Evolutionary conservation across 768 basidiomycete species (phyloP).

Genomic region (Tulasnella sp.): DNA sequence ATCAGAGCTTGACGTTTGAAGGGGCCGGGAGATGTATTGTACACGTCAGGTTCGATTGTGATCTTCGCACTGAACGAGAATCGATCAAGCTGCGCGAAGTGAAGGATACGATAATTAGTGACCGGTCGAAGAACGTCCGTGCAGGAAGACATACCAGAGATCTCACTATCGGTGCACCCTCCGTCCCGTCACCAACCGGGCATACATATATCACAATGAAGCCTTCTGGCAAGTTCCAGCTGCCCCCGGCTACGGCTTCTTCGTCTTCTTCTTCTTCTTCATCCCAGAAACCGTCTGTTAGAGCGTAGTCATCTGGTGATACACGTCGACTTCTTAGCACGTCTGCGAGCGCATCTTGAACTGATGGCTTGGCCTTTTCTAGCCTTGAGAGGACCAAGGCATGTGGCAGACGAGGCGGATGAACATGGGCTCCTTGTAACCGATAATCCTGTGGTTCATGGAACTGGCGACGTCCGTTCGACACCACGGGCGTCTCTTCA

Average conservation of each 20-base stretch:
- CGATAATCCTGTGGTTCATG: background rate
- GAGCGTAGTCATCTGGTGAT: constrained; percentile 9
- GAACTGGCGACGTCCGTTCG: background rate
- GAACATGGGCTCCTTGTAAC: background rate
- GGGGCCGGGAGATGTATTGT: constrained; percentile 27
- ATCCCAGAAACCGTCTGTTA: background rate
- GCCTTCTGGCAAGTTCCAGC: constrained; percentile 63
- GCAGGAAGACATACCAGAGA: constrained; percentile 57
- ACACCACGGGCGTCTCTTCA: constrained; percentile 15
- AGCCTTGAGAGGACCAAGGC: constrained; percentile 27
- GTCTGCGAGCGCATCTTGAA: constrained; percentile 24
- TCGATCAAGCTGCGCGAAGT: constrained; percentile 44
- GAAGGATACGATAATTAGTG: too few species aligned
- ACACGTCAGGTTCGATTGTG: constrained; percentile 17
- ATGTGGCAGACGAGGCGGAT: constrained; percentile 20
- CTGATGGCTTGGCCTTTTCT: constrained; percentile 26
- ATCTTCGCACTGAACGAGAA: constrained; percentile 62
- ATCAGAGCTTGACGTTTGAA: constrained; percentile 17
- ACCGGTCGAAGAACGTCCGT: too few species aligned
- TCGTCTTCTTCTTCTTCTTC: constrained; percentile 22
- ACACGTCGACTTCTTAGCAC: constrained; percentile 25
- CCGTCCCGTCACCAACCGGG: constrained; percentile 57
- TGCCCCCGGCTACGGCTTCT: constrained; percentile 42
- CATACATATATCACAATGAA: constrained; percentile 79
- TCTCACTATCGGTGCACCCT: constrained; percentile 68